These are phyloP conservation scores for Fusarium napiforme DNA, from an alignment of 2,329 filamentous ascomycete species.

Conservation along the genomic window DNA sequence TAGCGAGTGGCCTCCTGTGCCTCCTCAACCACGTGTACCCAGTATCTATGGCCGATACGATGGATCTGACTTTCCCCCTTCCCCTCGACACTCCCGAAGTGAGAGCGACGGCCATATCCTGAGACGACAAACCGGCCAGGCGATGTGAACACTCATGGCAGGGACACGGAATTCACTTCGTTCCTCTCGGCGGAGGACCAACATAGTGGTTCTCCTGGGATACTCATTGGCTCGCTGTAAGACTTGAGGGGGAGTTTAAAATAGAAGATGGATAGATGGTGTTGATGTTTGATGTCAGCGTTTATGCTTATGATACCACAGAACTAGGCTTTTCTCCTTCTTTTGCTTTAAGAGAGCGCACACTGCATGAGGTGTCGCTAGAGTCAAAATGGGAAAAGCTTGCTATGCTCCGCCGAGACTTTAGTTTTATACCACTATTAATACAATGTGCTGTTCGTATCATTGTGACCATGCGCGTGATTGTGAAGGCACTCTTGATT, in stretches of 20 bases:
- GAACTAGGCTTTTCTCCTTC: slow-evolving; percentile 34
- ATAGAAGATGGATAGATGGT: slow-evolving; percentile 30
- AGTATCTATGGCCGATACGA: slow-evolving; percentile 30
- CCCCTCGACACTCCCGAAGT: slow-evolving; percentile 30
- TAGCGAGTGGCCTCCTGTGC: slow-evolving; percentile 43
- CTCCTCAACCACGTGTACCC: slow-evolving; percentile 8
- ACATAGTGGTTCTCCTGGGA: slow-evolving; percentile 19
- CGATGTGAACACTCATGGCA: slow-evolving; percentile 11
- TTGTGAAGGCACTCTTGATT: not conserved
- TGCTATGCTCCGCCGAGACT: slow-evolving; percentile 39
- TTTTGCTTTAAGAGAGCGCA: slow-evolving; percentile 28
- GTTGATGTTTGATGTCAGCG: slow-evolving; percentile 41
- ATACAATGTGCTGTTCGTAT: slow-evolving; percentile 29
- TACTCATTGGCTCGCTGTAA: slow-evolving; percentile 31
- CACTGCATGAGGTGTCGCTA: slow-evolving; percentile 28
- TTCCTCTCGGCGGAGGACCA: slow-evolving; percentile 30
- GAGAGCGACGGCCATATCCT: slow-evolving; percentile 27
- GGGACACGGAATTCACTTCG: slow-evolving; percentile 26
- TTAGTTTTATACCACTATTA: slow-evolving; percentile 38
- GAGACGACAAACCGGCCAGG: slow-evolving; percentile 24
- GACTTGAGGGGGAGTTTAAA: not conserved
- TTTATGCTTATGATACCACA: slow-evolving; percentile 43
- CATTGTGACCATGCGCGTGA: not conserved
- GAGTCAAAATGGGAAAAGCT: slow-evolving; percentile 36
- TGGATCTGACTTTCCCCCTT: slow-evolving; percentile 22